phyloP scores from a whole-genome alignment of 2,329 filamentous ascomycete genomes.

The Penicillium capsulatum region DNA sequence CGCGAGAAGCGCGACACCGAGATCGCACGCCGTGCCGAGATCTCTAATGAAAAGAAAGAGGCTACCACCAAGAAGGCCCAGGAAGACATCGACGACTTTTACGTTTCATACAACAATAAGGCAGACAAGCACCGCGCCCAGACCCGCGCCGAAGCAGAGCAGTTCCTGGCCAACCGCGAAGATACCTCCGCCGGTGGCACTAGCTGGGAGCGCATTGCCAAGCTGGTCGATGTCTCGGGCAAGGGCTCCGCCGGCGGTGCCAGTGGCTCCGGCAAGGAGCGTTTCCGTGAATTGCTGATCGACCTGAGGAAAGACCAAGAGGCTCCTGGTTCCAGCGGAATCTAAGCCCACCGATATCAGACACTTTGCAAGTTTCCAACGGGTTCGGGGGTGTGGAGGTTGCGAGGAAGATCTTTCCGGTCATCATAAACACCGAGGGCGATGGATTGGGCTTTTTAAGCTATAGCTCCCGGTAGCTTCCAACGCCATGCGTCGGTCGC shows the following conservation, averaged over 20 bases:
- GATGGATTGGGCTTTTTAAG: constrained; percentile 4
- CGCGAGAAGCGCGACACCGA: constrained; percentile 80
- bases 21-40: constrained; percentile 77
- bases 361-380: neutral
- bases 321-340: constrained; percentile 56
- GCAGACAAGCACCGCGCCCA: constrained; percentile 89
- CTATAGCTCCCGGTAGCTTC: constrained; percentile 10
- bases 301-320: constrained; percentile 92
- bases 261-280: constrained; percentile 87
- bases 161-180: constrained; percentile 83
- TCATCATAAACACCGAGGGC: constrained; percentile 7
- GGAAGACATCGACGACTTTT: constrained; percentile 96
- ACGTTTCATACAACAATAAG: constrained; percentile 98
- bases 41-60: constrained; percentile 75
- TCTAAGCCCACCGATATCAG: constrained; percentile 26
- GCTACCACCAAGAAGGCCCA: constrained; percentile 86
- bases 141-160: constrained; percentile 85
- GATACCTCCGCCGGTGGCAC: constrained; percentile 93
- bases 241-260: constrained; percentile 86
- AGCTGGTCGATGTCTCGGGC: constrained; percentile 93
- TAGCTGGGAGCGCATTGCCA: constrained; percentile 97
- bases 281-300: constrained; percentile 85
- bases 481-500: constrained; percentile 8
- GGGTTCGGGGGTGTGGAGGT: constrained; percentile 4
- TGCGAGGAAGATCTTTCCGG: constrained; percentile 4